Evolutionary conservation across 2,329 filamentous ascomycete species (phyloP).

Genomic region (Alternaria angustiovoidea): DNA sequence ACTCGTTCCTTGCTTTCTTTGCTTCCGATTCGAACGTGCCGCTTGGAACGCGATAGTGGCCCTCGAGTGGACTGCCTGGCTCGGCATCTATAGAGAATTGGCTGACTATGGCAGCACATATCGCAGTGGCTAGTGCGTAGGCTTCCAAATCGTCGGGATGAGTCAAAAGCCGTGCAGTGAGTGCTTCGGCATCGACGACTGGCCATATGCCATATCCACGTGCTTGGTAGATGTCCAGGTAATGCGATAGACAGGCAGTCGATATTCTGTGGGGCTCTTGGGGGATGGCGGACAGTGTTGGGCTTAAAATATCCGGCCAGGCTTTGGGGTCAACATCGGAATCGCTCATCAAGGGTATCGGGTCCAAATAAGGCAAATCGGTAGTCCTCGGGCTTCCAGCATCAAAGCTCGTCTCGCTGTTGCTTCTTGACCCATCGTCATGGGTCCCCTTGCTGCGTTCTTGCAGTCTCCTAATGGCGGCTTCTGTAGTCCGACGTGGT

Average conservation of each 20-base stretch:
- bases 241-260: constrained; percentile 43
- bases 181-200: constrained; percentile 43
- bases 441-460: constrained; percentile 38
- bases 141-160: constrained; percentile 43
- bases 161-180: constrained; percentile 44
- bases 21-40: constrained; percentile 42
- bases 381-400: constrained; percentile 39
- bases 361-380: constrained; percentile 38
- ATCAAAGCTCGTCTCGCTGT: constrained; percentile 46
- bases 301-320: constrained; percentile 38
- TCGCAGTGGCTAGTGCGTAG: constrained; percentile 42
- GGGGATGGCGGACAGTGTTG: constrained; percentile 21
- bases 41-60: constrained; percentile 44
- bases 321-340: constrained; percentile 26
- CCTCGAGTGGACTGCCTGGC: constrained; percentile 42
- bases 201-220: constrained; percentile 48
- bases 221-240: constrained; percentile 43
- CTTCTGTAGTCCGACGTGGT: constrained; percentile 45
- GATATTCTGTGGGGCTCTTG: constrained; percentile 40
- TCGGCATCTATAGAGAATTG: constrained; percentile 47
- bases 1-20: constrained; percentile 35
- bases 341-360: constrained; percentile 32
- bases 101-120: constrained; percentile 47
- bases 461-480: constrained; percentile 45
- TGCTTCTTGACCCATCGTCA: constrained; percentile 37